A percentile compares a stretch with the other conserved stretches of the same genome.
These are phyloP conservation scores for Paspalum notatum DNA, from an alignment of 176 grass and related monocot genomes.

Conservation along the genomic window DNA sequence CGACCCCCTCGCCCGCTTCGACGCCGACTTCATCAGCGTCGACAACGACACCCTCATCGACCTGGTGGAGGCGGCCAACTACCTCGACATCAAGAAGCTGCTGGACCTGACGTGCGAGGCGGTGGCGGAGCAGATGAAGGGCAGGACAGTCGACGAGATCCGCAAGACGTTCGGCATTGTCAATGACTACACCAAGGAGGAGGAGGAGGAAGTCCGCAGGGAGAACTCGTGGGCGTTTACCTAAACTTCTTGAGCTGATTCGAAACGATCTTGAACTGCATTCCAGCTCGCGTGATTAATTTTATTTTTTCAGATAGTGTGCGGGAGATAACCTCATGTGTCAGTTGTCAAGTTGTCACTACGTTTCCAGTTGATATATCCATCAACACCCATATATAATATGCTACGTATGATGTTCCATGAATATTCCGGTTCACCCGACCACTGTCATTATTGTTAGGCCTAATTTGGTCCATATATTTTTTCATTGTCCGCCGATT, in stretches of 20 bases:
- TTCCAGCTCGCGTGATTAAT: too few relatives aligned
- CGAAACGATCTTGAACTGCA: too few relatives aligned
- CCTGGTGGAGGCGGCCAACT: slow-evolving; percentile 2
- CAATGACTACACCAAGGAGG: slow-evolving; percentile 33
- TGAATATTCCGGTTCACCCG: too few relatives aligned
- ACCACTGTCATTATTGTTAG: too few relatives aligned
- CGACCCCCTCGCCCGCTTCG: slow-evolving; percentile 4
- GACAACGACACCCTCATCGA: background rate
- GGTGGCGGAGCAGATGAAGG: slow-evolving; percentile 2
- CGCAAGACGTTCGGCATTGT: background rate
- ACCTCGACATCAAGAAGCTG: background rate
- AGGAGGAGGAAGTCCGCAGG: slow-evolving; percentile 12
- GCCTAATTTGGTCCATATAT: too few relatives aligned
- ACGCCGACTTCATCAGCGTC: background rate
- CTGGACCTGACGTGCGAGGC: slow-evolving; percentile 10
- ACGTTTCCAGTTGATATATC: too few relatives aligned
- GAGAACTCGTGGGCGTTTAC: slow-evolving; percentile 41
- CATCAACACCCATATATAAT: too few relatives aligned
- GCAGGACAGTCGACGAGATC: background rate
- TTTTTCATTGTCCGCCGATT: too few relatives aligned
- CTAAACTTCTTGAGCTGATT: background rate
- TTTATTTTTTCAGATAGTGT: too few relatives aligned
- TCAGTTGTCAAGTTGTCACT: too few relatives aligned
- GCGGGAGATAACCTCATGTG: too few relatives aligned
- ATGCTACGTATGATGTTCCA: too few relatives aligned